Base-by-base conservation (phyloP, 495 filamentous ascomycete species). In the Apodospora peruviana region DNA sequence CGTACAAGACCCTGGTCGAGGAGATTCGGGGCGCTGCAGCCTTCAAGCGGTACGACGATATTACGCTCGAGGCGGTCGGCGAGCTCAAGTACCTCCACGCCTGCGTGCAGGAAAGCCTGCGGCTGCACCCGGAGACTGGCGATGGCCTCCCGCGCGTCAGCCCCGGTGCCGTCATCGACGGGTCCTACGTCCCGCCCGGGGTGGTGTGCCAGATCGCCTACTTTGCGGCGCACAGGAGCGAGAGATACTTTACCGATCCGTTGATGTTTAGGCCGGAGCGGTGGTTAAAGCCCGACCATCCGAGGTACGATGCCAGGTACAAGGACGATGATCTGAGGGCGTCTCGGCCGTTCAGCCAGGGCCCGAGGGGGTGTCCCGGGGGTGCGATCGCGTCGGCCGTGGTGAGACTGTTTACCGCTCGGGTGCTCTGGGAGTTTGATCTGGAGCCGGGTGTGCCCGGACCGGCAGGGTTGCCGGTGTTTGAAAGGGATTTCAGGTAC, bases 351-450 rank as follows among this genome's bases (percentile, higher is more conserved):
- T 42, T 42, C 21, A 42, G 39, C n/a, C 39, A 21, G 10, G 39
- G 19, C 9, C 39, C 39, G 39, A 20, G 39, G 9, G 20, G 17
- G n/a, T 42, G 39, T 23, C 17, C 20, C 9, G 39, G 39, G 10
- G 17, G 16, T 4, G 18, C 9, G 4, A 20, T 42, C 10, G 39
- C 39, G 0, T 21, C 17, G 39, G 20, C 18, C 4, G 17, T 21
- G 39, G n/a, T 20, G 10, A 5, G 20, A 19, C 39, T 42, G 18
- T 42, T 42, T 23, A 10, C 22, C 21, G 39, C 39, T 19, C 19
- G 22, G 39, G 39, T 42, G n/a, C 39, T 42, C 7, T 42, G 39
- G 39, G 21, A 8, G 19, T 42, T 42, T 23, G 39, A 42, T 42
- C 21, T 42, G 39, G 18, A 42, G 4, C 27, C 14, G 27, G 20